Base-by-base conservation (phyloP, 2,329 filamentous ascomycete species). In the Claviceps maximensis region DNA sequence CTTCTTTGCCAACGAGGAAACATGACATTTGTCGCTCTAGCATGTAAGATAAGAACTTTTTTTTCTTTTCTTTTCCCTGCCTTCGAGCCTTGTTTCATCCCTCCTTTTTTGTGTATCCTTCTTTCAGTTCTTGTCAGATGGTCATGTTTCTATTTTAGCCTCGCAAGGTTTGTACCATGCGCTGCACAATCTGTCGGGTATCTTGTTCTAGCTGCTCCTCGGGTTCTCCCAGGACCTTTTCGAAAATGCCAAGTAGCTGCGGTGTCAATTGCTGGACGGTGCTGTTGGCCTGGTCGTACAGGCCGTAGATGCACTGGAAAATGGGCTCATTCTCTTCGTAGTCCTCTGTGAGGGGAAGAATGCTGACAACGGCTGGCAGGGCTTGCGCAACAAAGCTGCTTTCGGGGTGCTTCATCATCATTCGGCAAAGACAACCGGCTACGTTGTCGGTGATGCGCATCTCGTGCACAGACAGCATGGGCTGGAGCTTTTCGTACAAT, bases 281-380 rank as follows among this genome's bases (percentile, higher is more conserved):
- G 13, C 77, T 72, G 69, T 91, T 84, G 58, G 81, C 78, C 57
- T 78, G 73, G 60, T 85, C 79, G 68, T 89, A 96, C 58, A 97
- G 79, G 69, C 86, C 83, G 69, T 87, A 84, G 63, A 98, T 84
- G 80, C 90, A 94, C 67, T 86, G 80, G 72, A 86, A 98, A 55
- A 97, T 83, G 9, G 93, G 89, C 62, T 88, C 87, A 71, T 98
- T 97, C 79, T 97, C 93, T 70, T 96, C 89, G 62, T 81, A 97
- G 68, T 97, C 93, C 66, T 95, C 90, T 69, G 87, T 87, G 57
- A 97, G 76, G 10, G 93, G 93, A 40, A 97, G 79, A 29, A 90
- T 78, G 56, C 80, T 79, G 53, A 94, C 79, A 29, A 97, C 72
- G 1, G 82, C 82, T 27, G 91, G 90, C 1, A 98, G 79, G 21